Evolutionary conservation across 805 yeast species (phyloP), one percentile per base, ranked within the genome.

Genomic region (Kuraishia ogatae): DNA sequence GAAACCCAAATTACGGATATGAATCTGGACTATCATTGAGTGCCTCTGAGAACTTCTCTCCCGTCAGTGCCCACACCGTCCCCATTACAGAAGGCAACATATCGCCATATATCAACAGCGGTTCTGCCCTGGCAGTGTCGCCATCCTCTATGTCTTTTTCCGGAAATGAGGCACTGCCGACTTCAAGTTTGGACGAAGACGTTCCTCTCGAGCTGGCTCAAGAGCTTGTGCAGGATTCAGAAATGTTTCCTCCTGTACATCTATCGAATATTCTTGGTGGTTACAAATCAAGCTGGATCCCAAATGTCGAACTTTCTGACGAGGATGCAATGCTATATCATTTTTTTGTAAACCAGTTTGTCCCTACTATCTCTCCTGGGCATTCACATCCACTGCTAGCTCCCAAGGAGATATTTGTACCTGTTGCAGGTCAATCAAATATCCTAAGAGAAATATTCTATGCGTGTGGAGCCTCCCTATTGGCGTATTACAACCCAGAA

Each of bases 401-500:
- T 3, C 69, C 77, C 2, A 60, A 62, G 4, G 69, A 70, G 0
- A 64, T 71, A 1, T 71, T 71, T 55, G 55, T 71, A 0, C 70
- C 72, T 2, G 61, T 64, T 19, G 62, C 69, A 23, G 51, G 60
- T 2, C 56, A 58, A 10, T 70, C 71, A 28, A 55, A 56, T 2
- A 57, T 61, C n/a, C 58, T 74, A 53, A 61, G 68, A 35, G 69
- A 68, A 50, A 67, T 75, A 1, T 71, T 74, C 5, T 61, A 63
- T 52, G 72, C 77, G 15, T 71, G 76, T 61, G 79, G 78, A 4
- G 70, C 74, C 7, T 60, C 74, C 0, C 68, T 62, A 54, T 55
- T 71, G n/a, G 68, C 73, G 1, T 69, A 70, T 63, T 61, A 65
- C 20, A 63, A 65, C 50, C 60, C 64, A 0, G 63, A 58, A 62